phyloP scores from a whole-genome alignment of 2,329 filamentous ascomycete genomes.

The Hirsutella minnesotensis region DNA sequence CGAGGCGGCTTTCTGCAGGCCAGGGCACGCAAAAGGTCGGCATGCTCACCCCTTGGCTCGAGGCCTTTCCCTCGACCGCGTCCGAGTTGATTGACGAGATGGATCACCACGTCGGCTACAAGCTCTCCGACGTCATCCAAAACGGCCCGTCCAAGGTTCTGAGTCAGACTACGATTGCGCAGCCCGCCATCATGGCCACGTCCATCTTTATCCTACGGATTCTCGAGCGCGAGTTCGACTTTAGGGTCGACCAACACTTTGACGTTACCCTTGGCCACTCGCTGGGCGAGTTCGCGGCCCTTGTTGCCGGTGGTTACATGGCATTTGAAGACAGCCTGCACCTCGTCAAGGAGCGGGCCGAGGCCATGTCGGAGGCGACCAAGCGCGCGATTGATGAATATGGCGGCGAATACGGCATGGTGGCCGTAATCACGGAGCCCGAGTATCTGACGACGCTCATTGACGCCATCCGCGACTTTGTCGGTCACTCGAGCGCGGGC shows the following conservation, averaged over 20 bases:
- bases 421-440: conserved; percentile 81
- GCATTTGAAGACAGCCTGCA: conserved; percentile 65
- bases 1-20: conserved; percentile 35
- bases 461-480: conserved; percentile 65
- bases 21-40: conserved; percentile 84
- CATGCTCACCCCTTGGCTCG: conserved; percentile 78
- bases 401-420: conserved; percentile 85
- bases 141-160: conserved; percentile 66
- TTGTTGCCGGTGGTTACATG: conserved; percentile 76
- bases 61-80: conserved; percentile 71
- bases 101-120: conserved; percentile 62
- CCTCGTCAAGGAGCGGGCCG: conserved; percentile 66
- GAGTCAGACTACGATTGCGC: conserved; percentile 75
- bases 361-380: conserved; percentile 73
- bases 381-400: conserved; percentile 49
- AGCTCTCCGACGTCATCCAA: conserved; percentile 67
- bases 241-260: conserved; percentile 56
- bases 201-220: conserved; percentile 82
- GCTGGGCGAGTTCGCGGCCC: conserved; percentile 82
- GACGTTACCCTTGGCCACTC: conserved; percentile 85
- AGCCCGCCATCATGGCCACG: conserved; percentile 93
- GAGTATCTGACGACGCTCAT: conserved; percentile 60
- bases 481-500: conserved; percentile 55
- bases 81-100: conserved; percentile 74
- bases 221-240: conserved; percentile 74